These are phyloP conservation scores for Nitzschia palea DNA, from an alignment of 108 stramenopile genomes.

Conservation along the genomic window DNA sequence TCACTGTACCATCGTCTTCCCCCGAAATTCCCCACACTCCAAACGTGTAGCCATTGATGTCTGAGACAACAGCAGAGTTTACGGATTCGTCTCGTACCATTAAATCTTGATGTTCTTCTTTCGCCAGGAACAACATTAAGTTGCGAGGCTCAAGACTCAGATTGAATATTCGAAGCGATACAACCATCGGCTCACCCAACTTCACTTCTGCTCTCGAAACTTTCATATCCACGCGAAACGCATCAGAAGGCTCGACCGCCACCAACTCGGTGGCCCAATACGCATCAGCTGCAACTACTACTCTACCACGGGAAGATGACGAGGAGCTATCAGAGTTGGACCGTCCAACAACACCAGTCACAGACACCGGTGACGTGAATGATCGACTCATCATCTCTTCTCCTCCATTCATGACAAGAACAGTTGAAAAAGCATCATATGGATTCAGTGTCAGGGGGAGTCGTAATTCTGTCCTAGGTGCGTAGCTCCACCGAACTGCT, in stretches of 20 bases:
- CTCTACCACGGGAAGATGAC: conserved; percentile 16
- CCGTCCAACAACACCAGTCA: conserved; percentile 60
- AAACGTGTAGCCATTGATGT: conserved; percentile 76
- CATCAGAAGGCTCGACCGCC: conserved; percentile 76
- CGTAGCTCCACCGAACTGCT: conserved; percentile 76
- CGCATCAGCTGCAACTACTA: conserved; percentile 68
- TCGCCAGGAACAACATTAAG: conserved; percentile 79
- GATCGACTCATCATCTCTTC: conserved; percentile 65
- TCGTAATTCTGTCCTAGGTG: conserved; percentile 55
- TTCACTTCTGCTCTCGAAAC: conserved; percentile 29
- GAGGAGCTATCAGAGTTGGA: neutral
- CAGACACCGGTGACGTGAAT: conserved; percentile 71
- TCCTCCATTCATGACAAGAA: conserved; percentile 66
- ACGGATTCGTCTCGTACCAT: conserved; percentile 34
- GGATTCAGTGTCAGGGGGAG: conserved; percentile 65
- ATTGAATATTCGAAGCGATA: conserved; percentile 70
- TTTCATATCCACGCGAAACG: conserved; percentile 74
- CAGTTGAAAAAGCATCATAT: conserved; percentile 66
- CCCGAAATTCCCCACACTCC: conserved; percentile 73
- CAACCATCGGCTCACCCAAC: conserved; percentile 65
- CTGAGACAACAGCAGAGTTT: conserved; percentile 71
- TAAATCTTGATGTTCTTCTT: conserved; percentile 46
- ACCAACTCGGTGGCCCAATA: conserved; percentile 73
- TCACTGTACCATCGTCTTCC: conserved; percentile 65
- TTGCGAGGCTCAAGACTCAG: conserved; percentile 63